Conservation (phyloP, 1,139 yeast species). For the Kodamaea sp. region DNA sequence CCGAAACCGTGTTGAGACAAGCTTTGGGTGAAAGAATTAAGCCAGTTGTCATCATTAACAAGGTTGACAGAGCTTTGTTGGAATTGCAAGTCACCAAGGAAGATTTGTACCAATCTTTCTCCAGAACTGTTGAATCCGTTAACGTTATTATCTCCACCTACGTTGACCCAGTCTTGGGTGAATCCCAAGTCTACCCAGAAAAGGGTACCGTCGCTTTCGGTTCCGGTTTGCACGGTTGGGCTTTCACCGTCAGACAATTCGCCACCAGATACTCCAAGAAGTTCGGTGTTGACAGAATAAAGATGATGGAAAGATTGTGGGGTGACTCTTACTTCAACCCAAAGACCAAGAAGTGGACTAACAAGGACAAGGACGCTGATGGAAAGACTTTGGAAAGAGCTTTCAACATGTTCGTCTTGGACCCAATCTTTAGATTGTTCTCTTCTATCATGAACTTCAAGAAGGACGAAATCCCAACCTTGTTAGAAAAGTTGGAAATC, state of each 20-base stretch:
- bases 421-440: conserved; percentile 95
- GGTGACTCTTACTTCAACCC: conserved; percentile 99
- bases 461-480: conserved; percentile 90
- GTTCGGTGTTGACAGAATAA: conserved; percentile 96
- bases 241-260: conserved; percentile 99
- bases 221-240: conserved; percentile 99
- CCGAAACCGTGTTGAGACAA: conserved; percentile 99
- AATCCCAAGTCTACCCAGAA: conserved; percentile 98
- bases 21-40: conserved; percentile 99
- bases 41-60: conserved; percentile 98
- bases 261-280: conserved; percentile 98
- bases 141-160: conserved; percentile 97
- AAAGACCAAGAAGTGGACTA: conserved; percentile 99
- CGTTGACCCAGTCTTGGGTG: conserved; percentile 89
- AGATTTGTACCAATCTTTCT: conserved; percentile 96
- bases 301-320: conserved; percentile 99
- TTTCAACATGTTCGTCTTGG: conserved; percentile 98
- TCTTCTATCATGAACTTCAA: conserved; percentile 54
- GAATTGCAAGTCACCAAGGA: conserved; percentile 99
- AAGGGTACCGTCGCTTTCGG: conserved; percentile 99
- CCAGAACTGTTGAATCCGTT: conserved; percentile 99
- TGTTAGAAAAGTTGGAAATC: conserved; percentile 92
- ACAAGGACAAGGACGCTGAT: conserved; percentile 93
- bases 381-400: conserved; percentile 98
- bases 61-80: conserved; percentile 98